Conservation (phyloP, 345 rosid genomes). For the Syzygium aqueum region DNA sequence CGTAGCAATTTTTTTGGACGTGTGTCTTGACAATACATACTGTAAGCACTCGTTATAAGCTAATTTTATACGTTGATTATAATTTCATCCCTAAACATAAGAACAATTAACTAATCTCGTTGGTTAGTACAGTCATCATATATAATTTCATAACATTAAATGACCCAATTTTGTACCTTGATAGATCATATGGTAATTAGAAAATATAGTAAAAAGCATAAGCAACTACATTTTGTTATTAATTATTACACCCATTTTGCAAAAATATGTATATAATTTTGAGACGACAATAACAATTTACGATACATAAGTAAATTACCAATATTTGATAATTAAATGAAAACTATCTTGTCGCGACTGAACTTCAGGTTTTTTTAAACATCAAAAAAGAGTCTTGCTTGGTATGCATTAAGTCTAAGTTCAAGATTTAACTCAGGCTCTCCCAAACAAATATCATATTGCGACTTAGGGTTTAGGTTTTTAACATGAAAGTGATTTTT, state of each 20-base stretch:
- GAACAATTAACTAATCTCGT: background rate
- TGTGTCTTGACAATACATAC: background rate
- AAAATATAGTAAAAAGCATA: background rate
- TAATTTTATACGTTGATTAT: background rate
- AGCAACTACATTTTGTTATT: background rate
- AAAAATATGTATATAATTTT: no score
- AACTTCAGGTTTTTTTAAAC: no score
- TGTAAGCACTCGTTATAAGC: background rate
- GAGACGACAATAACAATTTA: background rate
- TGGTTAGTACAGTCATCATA: background rate
- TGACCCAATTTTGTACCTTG: background rate
- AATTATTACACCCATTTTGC: background rate
- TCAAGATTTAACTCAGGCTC: no score
- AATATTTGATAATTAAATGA: no score
- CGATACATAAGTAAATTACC: background rate
- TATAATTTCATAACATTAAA: no score
- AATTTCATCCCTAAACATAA: background rate
- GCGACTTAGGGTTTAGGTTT: no score
- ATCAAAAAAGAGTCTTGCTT: no score
- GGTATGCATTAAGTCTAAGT: no score
- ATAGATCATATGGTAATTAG: background rate
- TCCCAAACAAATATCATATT: no score
- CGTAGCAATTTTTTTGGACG: background rate
- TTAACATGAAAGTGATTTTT: no score
- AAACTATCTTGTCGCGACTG: no score